Percentiles rank a stretch among this genome's conserved stretches.
These are phyloP conservation scores for Orbilia quercus DNA, from an alignment of 2,329 filamentous ascomycete species.

Conservation along the genomic window DNA sequence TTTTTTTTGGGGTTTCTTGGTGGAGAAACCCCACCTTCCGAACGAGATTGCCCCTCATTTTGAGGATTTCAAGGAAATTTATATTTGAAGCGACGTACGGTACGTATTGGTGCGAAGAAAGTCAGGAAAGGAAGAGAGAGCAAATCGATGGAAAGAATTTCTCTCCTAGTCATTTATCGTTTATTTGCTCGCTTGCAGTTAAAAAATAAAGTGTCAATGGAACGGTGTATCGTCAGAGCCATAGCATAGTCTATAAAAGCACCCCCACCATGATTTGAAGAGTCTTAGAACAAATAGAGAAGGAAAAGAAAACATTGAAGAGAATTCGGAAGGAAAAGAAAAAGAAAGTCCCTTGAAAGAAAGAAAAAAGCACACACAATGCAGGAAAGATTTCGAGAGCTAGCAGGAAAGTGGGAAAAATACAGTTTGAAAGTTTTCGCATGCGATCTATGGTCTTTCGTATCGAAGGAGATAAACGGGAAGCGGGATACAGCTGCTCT, in stretches of 20 bases:
- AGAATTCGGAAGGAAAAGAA: constrained; percentile 40
- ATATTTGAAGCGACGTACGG: not conserved
- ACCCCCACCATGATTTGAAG: constrained; percentile 41
- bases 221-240: constrained; percentile 31
- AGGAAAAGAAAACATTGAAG: constrained; percentile 40
- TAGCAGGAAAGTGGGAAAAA: constrained; percentile 36
- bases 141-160: constrained; percentile 58
- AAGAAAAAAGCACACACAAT: constrained; percentile 20
- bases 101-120: too few species aligned
- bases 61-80: constrained; percentile 16
- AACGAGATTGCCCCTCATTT: constrained; percentile 58
- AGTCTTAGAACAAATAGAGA: constrained; percentile 13
- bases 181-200: constrained; percentile 17
- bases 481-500: constrained; percentile 45
- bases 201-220: constrained; percentile 14
- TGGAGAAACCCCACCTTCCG: constrained; percentile 47
- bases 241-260: constrained; percentile 42
- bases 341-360: constrained; percentile 27
- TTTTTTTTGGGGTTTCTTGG: too few species aligned
- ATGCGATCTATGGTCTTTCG: constrained; percentile 49
- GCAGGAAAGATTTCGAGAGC: too few species aligned
- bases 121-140: constrained; percentile 41
- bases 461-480: constrained; percentile 13
- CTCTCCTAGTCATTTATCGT: constrained; percentile 13
- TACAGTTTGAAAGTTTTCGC: constrained; percentile 23